Percentiles rank a stretch among this genome's conserved stretches.
phyloP scores from a whole-genome alignment of 1,139 yeast species.

The Yamadazyma siamensis region DNA sequence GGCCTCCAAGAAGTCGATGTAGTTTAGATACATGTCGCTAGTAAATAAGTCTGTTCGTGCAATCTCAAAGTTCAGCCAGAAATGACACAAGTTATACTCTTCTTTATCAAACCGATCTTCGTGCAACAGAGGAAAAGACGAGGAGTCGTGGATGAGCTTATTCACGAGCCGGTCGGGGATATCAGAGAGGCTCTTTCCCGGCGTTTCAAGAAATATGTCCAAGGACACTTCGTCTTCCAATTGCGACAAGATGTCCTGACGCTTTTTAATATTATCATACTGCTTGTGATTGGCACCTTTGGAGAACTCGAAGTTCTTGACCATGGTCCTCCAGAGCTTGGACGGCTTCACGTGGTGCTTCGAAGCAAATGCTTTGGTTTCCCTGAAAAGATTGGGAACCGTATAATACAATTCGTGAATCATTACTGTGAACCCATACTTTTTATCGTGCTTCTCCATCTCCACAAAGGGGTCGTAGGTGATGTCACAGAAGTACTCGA shows the following conservation, averaged over 20 bases:
- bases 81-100: constrained; percentile 78
- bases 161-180: constrained; percentile 22
- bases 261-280: constrained; percentile 18
- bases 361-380: constrained; percentile 61
- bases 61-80: constrained; percentile 93
- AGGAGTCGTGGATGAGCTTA: constrained; percentile 22
- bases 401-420: constrained; percentile 75
- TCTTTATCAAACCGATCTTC: constrained; percentile 60
- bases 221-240: constrained; percentile 28
- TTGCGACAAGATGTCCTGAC: constrained; percentile 20
- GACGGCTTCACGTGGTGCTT: constrained; percentile 44
- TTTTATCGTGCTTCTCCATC: constrained; percentile 67
- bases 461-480: constrained; percentile 87
- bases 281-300: constrained; percentile 19
- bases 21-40: constrained; percentile 58
- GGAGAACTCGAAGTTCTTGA: constrained; percentile 26
- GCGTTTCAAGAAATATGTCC: constrained; percentile 19
- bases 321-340: constrained; percentile 57
- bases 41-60: constrained; percentile 75
- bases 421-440: constrained; percentile 79
- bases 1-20: constrained; percentile 62
- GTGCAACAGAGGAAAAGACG: constrained; percentile 31
- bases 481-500: constrained; percentile 82
- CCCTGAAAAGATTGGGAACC: constrained; percentile 73
- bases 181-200: constrained; percentile 20